These are phyloP conservation scores for Penicillium hesseltinei DNA, from an alignment of 2,329 filamentous ascomycete species.

Conservation along the genomic window DNA sequence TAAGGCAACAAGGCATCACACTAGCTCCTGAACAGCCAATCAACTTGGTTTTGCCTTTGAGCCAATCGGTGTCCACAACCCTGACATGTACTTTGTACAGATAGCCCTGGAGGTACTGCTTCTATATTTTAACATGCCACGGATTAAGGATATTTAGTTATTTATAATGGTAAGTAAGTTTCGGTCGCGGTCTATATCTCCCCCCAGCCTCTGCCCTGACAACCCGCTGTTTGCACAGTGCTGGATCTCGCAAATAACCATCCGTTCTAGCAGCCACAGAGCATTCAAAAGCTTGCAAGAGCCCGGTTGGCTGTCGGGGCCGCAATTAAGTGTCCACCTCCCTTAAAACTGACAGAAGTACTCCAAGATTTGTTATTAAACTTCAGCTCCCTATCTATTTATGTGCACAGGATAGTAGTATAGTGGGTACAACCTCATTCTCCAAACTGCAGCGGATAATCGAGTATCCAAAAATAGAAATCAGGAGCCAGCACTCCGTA, in stretches of 20 bases:
- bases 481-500: too few species aligned
- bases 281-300: not conserved
- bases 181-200: not conserved
- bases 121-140: not conserved
- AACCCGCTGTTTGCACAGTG: not conserved
- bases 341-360: too few species aligned
- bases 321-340: not conserved
- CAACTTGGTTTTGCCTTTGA: not conserved
- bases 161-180: not conserved
- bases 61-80: not conserved
- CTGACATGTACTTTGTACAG: not conserved
- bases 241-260: not conserved
- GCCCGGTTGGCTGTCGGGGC: too few species aligned
- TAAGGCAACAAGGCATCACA: slow-evolving; percentile 22
- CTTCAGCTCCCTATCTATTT: not conserved
- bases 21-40: not conserved
- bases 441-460: not conserved
- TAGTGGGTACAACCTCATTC: not conserved
- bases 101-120: not conserved
- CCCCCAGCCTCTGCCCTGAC: not conserved
- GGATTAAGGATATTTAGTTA: too few species aligned
- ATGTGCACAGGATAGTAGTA: not conserved
- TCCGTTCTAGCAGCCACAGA: too few species aligned
- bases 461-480: not conserved
- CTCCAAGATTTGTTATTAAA: not conserved